Conservation (phyloP, 257 asterid genomes). For the Nicotiana undulata region DNA sequence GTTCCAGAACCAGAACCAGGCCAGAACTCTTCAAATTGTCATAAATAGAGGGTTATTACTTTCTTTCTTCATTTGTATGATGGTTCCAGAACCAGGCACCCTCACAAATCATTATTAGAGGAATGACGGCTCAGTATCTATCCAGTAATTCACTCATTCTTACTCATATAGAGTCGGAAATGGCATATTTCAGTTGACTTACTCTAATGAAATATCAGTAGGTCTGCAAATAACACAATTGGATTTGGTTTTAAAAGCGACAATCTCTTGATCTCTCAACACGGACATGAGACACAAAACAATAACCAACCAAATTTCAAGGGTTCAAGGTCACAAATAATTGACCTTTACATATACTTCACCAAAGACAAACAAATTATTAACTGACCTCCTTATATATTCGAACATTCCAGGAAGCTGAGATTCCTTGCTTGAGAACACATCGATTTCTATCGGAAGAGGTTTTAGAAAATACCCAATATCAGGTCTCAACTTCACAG, state of each 20-base stretch:
- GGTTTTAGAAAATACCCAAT: conserved; percentile 94
- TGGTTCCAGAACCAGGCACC: background rate
- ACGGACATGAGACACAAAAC: background rate
- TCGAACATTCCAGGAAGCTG: conserved; percentile 95
- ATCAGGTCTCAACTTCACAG: conserved; percentile 80
- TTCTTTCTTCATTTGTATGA: background rate
- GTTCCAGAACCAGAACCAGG: no score
- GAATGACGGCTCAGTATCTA: background rate
- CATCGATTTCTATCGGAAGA: conserved; percentile 60
- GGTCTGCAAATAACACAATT: background rate
- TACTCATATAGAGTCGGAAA: background rate
- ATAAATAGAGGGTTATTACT: background rate
- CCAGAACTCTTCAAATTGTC: background rate
- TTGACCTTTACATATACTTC: background rate
- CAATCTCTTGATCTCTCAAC: background rate
- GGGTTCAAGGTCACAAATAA: background rate
- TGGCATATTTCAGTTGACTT: background rate
- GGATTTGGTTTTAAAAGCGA: conserved; percentile 1
- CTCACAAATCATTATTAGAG: background rate
- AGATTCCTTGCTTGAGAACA: conserved; percentile 62
- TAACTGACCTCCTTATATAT: conserved; percentile 66
- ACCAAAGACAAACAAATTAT: background rate
- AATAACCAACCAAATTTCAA: background rate
- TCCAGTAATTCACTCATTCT: background rate
- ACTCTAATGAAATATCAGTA: background rate